Evolutionary conservation across 1,139 yeast species (phyloP), one percentile per base, ranked within the genome.

Genomic region (Yamadazyma mexicana): DNA sequence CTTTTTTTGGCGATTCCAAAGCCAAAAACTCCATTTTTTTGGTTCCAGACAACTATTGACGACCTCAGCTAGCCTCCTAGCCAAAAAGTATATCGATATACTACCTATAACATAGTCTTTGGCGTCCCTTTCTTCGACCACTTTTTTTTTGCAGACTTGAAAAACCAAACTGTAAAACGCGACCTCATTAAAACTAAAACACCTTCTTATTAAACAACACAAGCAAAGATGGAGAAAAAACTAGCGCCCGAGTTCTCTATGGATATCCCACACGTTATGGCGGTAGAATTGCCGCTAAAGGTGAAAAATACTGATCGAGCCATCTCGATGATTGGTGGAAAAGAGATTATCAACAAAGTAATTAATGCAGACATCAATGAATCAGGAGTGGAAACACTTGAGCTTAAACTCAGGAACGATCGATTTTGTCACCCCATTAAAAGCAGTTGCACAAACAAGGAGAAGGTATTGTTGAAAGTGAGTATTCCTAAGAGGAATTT

Each of bases 371-470:
- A 47, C 18, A 53, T 52, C 36, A 48, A 44, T 33, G 44, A 49
- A 4, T 32, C 43, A 6, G 42, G 37, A 10, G 41, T 40, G 17
- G 49, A 43, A 20, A 31, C 40, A 1, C 67, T 89, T 36, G 91
- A 86, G 52, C 67, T 86, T 45, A 56, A 84, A 47, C 66, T 87
- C 39, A 64, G 97, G 39, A 64, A 75, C 8, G 91, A 83, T 62
- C 76, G 83, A 35, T 81, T 85, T 58, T 92, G 87, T 47, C 98
- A 92, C 58, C 96, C 98, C 0, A 68, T 92, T 3, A 74, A 64
- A 62, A 73, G 61, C 72, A 89, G 46, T 56, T 66, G 58, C 48
- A 71, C 54, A 51, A 71, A 52, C 5, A 69, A 74, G 37, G 92
- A 86, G 49, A 82, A 87, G 45, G 64, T 91, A 2, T 56, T 92